Percentiles rank a stretch among this genome's conserved stretches.
phyloP scores from a whole-genome alignment of 495 filamentous ascomycete species.

The Podospora comata region DNA sequence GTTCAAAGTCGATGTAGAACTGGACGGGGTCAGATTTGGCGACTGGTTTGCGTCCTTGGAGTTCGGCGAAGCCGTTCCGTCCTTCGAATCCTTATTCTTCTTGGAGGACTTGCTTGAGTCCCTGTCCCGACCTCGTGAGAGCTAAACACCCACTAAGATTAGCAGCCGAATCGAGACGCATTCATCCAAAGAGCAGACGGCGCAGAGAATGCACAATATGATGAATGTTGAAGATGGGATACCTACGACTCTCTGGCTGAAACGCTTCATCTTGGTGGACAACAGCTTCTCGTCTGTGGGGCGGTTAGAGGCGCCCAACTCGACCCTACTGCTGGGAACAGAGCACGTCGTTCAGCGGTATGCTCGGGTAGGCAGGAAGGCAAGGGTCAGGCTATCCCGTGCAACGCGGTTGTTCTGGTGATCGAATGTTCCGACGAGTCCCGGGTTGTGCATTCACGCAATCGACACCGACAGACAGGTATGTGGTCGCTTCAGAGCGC shows the following conservation, averaged over 20 bases:
- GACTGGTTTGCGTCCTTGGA: constrained; percentile 56
- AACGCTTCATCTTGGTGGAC: constrained; percentile 84
- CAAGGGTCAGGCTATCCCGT: constrained; percentile 10
- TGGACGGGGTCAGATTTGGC: constrained; percentile 66
- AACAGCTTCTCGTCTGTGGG: constrained; percentile 39
- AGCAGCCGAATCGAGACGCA: background rate
- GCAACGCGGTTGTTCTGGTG: constrained; percentile 5
- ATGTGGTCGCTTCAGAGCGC: background rate
- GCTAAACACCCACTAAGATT: constrained; percentile 47
- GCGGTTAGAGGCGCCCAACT: constrained; percentile 36
- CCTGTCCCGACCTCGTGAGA: constrained; percentile 95
- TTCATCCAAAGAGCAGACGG: background rate
- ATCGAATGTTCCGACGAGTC: constrained; percentile 7
- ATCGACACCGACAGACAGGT: constrained; percentile 6
- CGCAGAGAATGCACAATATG: background rate
- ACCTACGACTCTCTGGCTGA: constrained; percentile 97
- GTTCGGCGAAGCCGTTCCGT: constrained; percentile 74
- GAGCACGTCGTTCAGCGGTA: constrained; percentile 9
- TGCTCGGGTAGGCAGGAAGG: constrained; percentile 9
- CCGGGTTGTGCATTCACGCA: constrained; percentile 11
- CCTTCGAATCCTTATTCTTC: constrained; percentile 83
- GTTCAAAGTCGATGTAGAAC: constrained; percentile 82
- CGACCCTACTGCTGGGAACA: constrained; percentile 25
- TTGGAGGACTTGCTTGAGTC: constrained; percentile 87
- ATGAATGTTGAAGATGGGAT: constrained; percentile 18